Evolutionary conservation across 1,139 yeast genomes (phyloP), one percentile per base, ranked within the genome.

Genomic region (Zygoascus hellenicus): DNA sequence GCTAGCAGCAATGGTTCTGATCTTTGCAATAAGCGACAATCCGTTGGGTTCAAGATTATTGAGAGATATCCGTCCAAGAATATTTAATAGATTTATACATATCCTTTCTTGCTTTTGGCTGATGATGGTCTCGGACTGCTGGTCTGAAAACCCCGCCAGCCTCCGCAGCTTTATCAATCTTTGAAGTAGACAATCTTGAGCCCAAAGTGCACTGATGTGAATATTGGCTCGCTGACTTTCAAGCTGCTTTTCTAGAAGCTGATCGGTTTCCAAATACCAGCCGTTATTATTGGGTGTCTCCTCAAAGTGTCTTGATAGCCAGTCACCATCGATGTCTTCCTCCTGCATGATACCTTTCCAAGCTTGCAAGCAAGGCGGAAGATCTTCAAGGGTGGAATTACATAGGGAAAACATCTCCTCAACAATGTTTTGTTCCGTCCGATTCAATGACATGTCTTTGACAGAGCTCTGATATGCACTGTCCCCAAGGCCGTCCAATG

Each of bases 141-240:
- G 13, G 7, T 26, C 26, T 34, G 11, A 15, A 19, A 2, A 13
- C 14, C 22, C 34, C 5, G 15, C 10, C 4, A 2, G n/a, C 16
- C 7, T 13, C 7, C 28, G 26, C 13, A 36, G 11, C 19, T 6
- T 22, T 17, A 9, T 16, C 26, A 46, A 42, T 6, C 40, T 34
- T 37, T 46, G 43, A 16, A 46, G 34, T 30, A 46, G 22, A 13
- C 30, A 26, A 15, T 19, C 31, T 13, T 39, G 45, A 26, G 31
- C 36, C 48, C 48, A 46, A 9, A 46, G 37, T 5, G 31, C 46
- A 10, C 46, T 46, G n/a, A 46, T 45, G 17, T 41, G 48, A n/a
- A 46, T 14, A 37, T 46, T 46, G n/a, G 48, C 48, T 4, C 45
- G 36, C 28, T 46, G 48, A 14, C 22, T 13, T 33, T 46, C 45